phyloP scores from a whole-genome alignment of 345 rosid genomes.

The Adansonia digitata region DNA sequence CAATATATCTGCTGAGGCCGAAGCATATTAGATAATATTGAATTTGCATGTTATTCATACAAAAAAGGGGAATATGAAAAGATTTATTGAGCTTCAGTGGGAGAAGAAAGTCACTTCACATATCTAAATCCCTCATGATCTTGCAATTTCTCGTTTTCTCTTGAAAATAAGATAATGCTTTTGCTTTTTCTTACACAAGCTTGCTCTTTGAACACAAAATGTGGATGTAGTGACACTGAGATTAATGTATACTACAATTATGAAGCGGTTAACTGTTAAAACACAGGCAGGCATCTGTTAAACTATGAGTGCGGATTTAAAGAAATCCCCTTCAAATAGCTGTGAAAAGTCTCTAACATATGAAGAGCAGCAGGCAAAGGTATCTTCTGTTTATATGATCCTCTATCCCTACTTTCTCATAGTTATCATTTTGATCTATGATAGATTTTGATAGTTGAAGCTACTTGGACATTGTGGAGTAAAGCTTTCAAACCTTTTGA shows the following conservation, averaged over 20 bases:
- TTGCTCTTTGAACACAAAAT: neutral
- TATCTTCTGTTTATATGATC: constrained; percentile 18
- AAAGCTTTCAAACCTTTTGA: constrained; percentile 3
- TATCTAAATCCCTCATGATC: neutral
- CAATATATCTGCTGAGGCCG: neutral
- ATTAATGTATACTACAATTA: constrained; percentile 6
- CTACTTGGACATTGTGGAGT: neutral
- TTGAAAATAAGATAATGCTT: neutral
- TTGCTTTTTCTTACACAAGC: neutral
- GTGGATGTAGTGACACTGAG: neutral
- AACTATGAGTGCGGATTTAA: constrained; percentile 47
- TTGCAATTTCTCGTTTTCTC: neutral
- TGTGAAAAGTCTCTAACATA: constrained; percentile 41
- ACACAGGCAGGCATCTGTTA: constrained; percentile 19
- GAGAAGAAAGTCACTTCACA: neutral
- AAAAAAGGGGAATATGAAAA: neutral
- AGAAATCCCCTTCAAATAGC: constrained; percentile 55
- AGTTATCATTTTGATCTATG: neutral
- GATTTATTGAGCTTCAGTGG: neutral
- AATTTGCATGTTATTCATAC: neutral
- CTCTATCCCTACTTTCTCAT: neutral
- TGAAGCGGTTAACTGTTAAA: constrained; percentile 10
- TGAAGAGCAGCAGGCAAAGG: constrained; percentile 74
- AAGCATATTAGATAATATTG: neutral
- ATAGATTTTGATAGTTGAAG: neutral